Conservation (phyloP, 176 grass and related monocot species). For the Urochloa ruziziensis region DNA sequence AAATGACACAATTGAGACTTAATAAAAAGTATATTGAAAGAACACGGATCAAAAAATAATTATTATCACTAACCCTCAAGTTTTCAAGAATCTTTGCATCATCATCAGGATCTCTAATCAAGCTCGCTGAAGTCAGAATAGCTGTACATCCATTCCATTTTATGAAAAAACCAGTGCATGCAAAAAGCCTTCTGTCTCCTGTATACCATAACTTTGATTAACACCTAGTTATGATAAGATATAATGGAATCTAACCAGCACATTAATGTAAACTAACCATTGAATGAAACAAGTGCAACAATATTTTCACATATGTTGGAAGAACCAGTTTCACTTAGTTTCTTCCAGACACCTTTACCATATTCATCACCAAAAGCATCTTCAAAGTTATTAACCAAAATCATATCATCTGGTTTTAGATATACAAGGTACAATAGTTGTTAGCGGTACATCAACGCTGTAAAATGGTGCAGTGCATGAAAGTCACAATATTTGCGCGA, state of each 20-base stretch:
- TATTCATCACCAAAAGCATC: background rate
- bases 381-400: background rate
- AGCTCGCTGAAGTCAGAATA: constrained; percentile 8
- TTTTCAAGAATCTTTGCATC: background rate
- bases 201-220: background rate
- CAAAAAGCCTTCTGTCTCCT: background rate
- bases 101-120: background rate
- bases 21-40: background rate
- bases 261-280: background rate
- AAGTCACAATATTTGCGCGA: background rate
- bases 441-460: background rate
- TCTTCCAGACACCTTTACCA: background rate
- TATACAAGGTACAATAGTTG: background rate
- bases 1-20: background rate
- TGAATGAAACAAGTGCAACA: background rate
- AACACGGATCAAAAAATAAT: background rate
- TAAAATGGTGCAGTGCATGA: background rate
- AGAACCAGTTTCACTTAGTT: background rate
- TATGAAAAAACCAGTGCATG: background rate
- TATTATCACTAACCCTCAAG: background rate
- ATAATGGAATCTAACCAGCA: background rate
- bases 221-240: background rate
- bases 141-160: background rate
- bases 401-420: background rate
- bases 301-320: background rate